Conservation (phyloP, 768 basidiomycete species). For the Phaffia tasmanica region DNA sequence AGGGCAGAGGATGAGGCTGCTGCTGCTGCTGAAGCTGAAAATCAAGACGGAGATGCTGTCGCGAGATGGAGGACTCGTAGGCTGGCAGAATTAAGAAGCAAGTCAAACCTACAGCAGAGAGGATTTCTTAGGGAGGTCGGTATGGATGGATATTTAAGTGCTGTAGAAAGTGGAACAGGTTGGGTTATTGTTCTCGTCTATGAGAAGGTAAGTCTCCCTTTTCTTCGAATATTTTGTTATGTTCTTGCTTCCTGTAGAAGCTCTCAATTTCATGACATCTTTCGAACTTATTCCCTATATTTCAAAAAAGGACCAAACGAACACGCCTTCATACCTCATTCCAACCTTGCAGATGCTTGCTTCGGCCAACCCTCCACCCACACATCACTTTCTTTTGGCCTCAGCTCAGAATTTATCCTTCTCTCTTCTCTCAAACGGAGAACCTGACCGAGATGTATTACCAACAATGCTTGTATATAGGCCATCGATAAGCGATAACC, state of each 20-base stretch:
- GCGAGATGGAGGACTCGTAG: conserved; percentile 4
- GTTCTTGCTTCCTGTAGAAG: too few species aligned
- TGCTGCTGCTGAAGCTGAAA: neutral
- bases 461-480: conserved; percentile 24
- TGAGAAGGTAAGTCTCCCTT: conserved; percentile 18
- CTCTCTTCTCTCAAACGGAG: conserved; percentile 7
- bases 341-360: conserved; percentile 19
- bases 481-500: neutral
- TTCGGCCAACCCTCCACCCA: conserved; percentile 12
- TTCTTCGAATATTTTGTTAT: neutral
- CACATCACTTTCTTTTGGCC: conserved; percentile 22
- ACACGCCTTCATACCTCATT: conserved; percentile 1
- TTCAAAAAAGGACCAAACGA: neutral
- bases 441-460: conserved; percentile 22
- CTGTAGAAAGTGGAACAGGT: conserved; percentile 15
- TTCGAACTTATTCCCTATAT: neutral
- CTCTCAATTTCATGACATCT: neutral
- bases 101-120: conserved; percentile 1
- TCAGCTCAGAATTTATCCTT: conserved; percentile 9
- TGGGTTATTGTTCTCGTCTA: conserved; percentile 22
- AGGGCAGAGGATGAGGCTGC: conserved; percentile 9
- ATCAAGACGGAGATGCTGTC: neutral
- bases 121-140: conserved; percentile 23
- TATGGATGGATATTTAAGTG: conserved; percentile 20
- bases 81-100: neutral